phyloP scores from a whole-genome alignment of 768 basidiomycete species.

The Lentinula raphanica region DNA sequence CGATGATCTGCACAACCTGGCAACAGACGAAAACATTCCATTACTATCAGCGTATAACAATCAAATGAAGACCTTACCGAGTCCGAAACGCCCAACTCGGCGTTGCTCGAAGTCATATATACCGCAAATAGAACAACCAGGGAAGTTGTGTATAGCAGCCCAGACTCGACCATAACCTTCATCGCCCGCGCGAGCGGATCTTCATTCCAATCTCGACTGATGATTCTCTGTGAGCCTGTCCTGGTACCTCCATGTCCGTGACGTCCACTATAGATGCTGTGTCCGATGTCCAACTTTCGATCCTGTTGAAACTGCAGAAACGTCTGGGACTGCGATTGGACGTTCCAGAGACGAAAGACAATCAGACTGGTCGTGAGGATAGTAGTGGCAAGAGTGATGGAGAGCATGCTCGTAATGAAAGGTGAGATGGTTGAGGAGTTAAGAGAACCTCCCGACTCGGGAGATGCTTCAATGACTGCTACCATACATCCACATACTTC shows the following conservation, averaged over 20 bases:
- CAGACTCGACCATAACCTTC: slow-evolving; percentile 33
- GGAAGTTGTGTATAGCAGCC: slow-evolving; percentile 31
- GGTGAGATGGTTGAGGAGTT: slow-evolving; percentile 26
- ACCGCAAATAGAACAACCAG: slow-evolving; percentile 30
- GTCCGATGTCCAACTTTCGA: slow-evolving; percentile 8
- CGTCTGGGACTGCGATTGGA: slow-evolving; percentile 23
- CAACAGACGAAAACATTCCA: neutral
- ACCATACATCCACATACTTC: slow-evolving; percentile 30
- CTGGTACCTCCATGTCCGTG: too few relatives aligned
- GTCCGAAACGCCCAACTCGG: slow-evolving; percentile 31
- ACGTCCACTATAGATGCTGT: neutral
- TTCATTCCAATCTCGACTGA: neutral
- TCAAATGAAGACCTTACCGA: slow-evolving; percentile 24
- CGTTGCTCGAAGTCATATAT: slow-evolving; percentile 32
- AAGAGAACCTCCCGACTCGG: slow-evolving; percentile 20
- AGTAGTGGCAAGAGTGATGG: slow-evolving; percentile 31
- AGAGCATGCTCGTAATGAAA: slow-evolving; percentile 32
- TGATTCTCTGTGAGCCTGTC: neutral
- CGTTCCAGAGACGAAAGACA: slow-evolving; percentile 30
- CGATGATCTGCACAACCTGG: slow-evolving; percentile 39
- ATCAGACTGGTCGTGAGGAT: slow-evolving; percentile 33
- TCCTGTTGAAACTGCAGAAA: slow-evolving; percentile 5
- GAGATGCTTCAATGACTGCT: slow-evolving; percentile 24
- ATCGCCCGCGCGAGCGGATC: slow-evolving; percentile 23
- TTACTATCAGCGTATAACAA: neutral